Conservation (phyloP, 768 basidiomycete genomes). For the Suillus tomentosus region DNA sequence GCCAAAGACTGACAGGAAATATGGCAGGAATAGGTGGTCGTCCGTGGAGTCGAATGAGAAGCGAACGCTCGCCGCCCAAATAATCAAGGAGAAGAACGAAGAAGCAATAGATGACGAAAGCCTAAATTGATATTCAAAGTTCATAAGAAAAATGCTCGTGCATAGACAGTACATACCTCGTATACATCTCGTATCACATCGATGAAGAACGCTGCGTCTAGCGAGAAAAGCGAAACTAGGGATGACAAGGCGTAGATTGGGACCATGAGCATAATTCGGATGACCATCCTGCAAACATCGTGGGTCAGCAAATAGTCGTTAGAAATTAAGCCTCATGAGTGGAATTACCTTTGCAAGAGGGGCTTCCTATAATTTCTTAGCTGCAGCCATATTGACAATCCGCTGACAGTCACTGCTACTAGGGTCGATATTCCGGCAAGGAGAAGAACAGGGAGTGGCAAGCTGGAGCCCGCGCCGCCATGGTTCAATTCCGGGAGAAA, state of each 20-base stretch:
- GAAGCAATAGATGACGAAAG: slow-evolving; percentile 94
- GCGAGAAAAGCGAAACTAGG: slow-evolving; percentile 88
- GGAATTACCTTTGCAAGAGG: slow-evolving; percentile 64
- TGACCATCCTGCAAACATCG: slow-evolving; percentile 67
- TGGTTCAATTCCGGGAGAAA: slow-evolving; percentile 22
- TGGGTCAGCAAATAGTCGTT: not conserved
- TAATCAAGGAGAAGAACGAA: slow-evolving; percentile 81
- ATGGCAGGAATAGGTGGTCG: slow-evolving; percentile 85
- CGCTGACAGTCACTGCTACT: slow-evolving; percentile 72
- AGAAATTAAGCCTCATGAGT: slow-evolving; percentile 2
- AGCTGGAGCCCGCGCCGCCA: slow-evolving; percentile 61
- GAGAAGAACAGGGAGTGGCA: slow-evolving; percentile 57
- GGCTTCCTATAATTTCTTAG: slow-evolving; percentile 88
- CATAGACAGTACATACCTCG: slow-evolving; percentile 60
- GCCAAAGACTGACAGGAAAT: slow-evolving; percentile 84
- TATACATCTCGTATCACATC: slow-evolving; percentile 95
- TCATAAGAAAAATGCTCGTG: not conserved
- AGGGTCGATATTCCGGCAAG: slow-evolving; percentile 64
- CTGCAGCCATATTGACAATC: slow-evolving; percentile 76
- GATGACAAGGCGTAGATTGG: slow-evolving; percentile 92
- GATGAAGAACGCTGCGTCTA: slow-evolving; percentile 95
- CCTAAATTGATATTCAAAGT: slow-evolving; percentile 43
- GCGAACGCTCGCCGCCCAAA: slow-evolving; percentile 90
- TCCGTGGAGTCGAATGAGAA: slow-evolving; percentile 90
- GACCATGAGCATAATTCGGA: slow-evolving; percentile 97